Conservation (phyloP, 2,329 filamentous ascomycete species). For the Penicillium sp. region DNA sequence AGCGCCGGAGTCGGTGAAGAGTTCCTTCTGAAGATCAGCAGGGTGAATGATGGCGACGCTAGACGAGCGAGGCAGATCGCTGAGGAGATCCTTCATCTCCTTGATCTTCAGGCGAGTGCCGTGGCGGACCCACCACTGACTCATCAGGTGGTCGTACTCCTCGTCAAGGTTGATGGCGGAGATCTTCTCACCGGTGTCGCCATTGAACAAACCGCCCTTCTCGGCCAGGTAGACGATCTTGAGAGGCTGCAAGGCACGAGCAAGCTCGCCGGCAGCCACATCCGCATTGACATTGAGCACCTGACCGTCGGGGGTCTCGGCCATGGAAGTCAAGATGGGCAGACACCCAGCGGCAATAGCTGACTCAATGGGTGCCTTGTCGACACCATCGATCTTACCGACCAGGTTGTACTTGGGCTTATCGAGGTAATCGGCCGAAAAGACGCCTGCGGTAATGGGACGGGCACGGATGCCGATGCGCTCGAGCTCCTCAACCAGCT, state of each 20-base stretch:
- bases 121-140: conserved; percentile 90
- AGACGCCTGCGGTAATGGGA: conserved; percentile 84
- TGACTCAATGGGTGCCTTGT: conserved; percentile 84
- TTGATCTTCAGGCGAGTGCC: conserved; percentile 95
- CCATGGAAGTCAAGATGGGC: conserved; percentile 93
- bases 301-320: conserved; percentile 85
- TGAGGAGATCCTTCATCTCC: conserved; percentile 92
- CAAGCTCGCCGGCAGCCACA: conserved; percentile 90
- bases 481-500: conserved; percentile 85
- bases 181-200: conserved; percentile 90
- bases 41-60: conserved; percentile 98
- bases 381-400: conserved; percentile 90
- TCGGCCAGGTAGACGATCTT: conserved; percentile 99
- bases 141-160: conserved; percentile 90
- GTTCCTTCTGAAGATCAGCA: conserved; percentile 89
- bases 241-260: conserved; percentile 80
- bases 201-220: conserved; percentile 94
- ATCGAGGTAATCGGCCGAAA: conserved; percentile 91
- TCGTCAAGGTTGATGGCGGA: conserved; percentile 96
- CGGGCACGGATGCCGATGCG: conserved; percentile 84
- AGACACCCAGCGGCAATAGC: conserved; percentile 89
- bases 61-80: conserved; percentile 82
- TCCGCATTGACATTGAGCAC: conserved; percentile 98
- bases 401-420: conserved; percentile 95
- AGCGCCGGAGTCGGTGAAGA: conserved; percentile 93